These are phyloP conservation scores for Pestalotiopsis sp. DNA, from an alignment of 2,329 filamentous ascomycete species.

Conservation along the genomic window DNA sequence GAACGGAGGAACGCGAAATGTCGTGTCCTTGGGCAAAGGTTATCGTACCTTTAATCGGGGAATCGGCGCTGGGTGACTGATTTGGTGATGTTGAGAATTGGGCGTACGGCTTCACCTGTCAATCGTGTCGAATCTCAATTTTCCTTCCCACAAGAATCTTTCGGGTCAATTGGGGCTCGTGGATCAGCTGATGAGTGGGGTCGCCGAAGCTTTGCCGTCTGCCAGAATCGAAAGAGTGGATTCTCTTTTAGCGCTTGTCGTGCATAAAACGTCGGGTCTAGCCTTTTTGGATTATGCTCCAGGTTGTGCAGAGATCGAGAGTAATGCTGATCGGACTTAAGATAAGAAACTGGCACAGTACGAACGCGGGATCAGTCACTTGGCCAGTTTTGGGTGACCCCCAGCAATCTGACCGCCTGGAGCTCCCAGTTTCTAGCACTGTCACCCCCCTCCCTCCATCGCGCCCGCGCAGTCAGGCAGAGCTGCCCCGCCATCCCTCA, in stretches of 20 bases:
- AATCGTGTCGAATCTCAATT: constrained; percentile 7
- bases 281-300: not conserved
- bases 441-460: not conserved
- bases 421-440: not conserved
- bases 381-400: not conserved
- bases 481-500: constrained; percentile 8
- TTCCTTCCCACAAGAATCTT: constrained; percentile 4
- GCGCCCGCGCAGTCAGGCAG: not conserved
- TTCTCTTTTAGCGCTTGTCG: not conserved
- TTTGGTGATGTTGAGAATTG: constrained; percentile 10
- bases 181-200: constrained; percentile 11
- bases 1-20: not conserved
- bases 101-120: constrained; percentile 5
- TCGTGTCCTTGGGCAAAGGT: not conserved
- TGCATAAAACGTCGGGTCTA: not conserved
- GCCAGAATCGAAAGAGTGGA: not conserved
- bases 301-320: not conserved
- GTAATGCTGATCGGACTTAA: constrained; percentile 3
- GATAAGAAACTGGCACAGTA: constrained; percentile 4
- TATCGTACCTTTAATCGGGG: constrained; percentile 10
- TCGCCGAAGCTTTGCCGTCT: constrained; percentile 9
- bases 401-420: not conserved
- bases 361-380: not conserved
- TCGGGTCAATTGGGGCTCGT: constrained; percentile 9
- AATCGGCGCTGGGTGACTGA: constrained; percentile 8